phyloP scores from a whole-genome alignment of 129 eudicot genomes.

The Heracleum sosnowskyi region DNA sequence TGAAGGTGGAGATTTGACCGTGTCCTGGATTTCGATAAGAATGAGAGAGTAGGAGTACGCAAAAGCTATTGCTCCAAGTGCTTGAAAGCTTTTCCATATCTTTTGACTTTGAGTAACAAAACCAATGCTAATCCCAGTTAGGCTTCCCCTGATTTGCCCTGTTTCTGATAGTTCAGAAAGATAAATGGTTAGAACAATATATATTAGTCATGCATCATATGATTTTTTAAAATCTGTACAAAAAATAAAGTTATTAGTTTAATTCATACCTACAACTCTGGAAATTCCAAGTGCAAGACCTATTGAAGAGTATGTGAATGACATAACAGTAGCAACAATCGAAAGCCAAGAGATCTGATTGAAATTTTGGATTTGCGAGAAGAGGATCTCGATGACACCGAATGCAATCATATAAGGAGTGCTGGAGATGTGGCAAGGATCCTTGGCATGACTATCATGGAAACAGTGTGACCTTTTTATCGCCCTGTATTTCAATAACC shows the following conservation, averaged over 20 bases:
- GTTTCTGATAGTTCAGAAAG: constrained; percentile 32
- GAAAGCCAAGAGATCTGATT: too few relatives aligned
- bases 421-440: too few relatives aligned
- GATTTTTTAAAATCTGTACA: not conserved
- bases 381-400: too few relatives aligned
- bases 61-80: constrained; percentile 96
- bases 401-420: too few relatives aligned
- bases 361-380: too few relatives aligned
- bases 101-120: constrained; percentile 61
- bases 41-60: constrained; percentile 93
- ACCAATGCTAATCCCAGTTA: constrained; percentile 88
- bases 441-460: too few relatives aligned
- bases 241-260: too few relatives aligned
- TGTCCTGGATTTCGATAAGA: constrained; percentile 88
- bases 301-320: too few relatives aligned
- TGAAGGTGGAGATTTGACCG: constrained; percentile 85
- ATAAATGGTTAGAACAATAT: not conserved
- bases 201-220: not conserved
- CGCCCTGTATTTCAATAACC: too few relatives aligned
- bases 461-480: too few relatives aligned
- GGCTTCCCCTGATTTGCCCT: constrained; percentile 57
- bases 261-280: not conserved
- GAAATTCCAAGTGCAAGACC: too few relatives aligned
- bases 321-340: too few relatives aligned
- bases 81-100: constrained; percentile 84